Base-by-base conservation (phyloP, 768 basidiomycete species). In the Boletus bicolor region DNA sequence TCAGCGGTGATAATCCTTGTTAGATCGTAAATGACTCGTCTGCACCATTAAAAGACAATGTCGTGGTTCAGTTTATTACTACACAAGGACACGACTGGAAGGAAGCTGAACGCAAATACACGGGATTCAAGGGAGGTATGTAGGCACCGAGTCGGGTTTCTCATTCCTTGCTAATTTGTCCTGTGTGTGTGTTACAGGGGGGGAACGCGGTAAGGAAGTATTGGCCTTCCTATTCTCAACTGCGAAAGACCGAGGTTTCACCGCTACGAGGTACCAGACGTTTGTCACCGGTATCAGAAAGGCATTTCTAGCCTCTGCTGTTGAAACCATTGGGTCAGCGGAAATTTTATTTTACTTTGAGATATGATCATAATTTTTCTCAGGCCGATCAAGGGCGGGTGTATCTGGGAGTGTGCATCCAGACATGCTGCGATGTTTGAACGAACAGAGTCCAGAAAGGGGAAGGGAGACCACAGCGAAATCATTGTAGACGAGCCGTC, bases 41-140 rank as follows among this genome's bases (percentile, higher is more conserved):
- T 0, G 3, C 4, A 9, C 41, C 51, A 34, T 47, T 72, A 53
- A 57, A 21, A 44, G 44, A 52, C 9, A 51, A 64, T 44, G 43
- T 65, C 7, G 57, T 73, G 19, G 44, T 73, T 34, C 62, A 60
- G 43, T 65, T 73, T 30, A 19, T 0, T 5, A 52, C 63, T 24
- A 41, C 10, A 6, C 2, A 15, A n/a, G 54, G 49, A 24, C 5
- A 17, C 6, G 17, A 38, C 7, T 65, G 66, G 57, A 52, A 55
- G 8, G 43, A 3, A 15, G 12, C 9, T 26, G 58, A 67, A n/a
- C 28, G 19, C 35, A 55, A 19, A 48, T 62, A 35, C 19, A 52
- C 59, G 46, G 62, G 60, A n/a, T 70, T 72, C 49, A 34, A 58
- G 24, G 58, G 55, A 53, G 72, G 70, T 71, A 32, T 37, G 72